Percentiles rank a stretch among this genome's conserved stretches.
Conservation (phyloP, 2,329 filamentous ascomycete genomes). For the Ophiostoma perfectum region DNA sequence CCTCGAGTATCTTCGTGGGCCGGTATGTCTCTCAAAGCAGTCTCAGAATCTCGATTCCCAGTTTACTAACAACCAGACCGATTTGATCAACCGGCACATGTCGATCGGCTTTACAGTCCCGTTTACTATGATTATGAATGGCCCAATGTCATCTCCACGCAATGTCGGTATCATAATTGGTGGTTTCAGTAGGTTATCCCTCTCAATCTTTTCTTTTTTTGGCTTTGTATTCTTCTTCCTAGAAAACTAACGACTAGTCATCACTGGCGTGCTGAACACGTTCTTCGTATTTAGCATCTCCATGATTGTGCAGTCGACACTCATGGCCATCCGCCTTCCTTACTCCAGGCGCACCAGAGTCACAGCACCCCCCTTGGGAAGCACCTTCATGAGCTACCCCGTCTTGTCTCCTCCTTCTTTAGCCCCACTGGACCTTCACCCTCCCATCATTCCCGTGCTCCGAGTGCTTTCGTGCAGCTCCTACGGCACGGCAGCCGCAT, state of each 20-base stretch:
- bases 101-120: slow-evolving; percentile 48
- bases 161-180: slow-evolving; percentile 41
- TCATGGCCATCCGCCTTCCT: slow-evolving; percentile 16
- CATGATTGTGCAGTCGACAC: slow-evolving; percentile 29
- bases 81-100: slow-evolving; percentile 48
- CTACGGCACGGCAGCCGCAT: not conserved
- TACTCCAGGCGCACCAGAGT: not conserved
- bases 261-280: slow-evolving; percentile 34
- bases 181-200: slow-evolving; percentile 39
- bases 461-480: slow-evolving; percentile 10
- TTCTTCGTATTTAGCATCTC: slow-evolving; percentile 31
- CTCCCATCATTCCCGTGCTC: slow-evolving; percentile 5
- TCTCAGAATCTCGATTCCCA: not conserved
- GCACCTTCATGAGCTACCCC: not conserved
- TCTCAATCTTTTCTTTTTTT: too few species aligned
- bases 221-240: not conserved
- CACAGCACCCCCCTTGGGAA: not conserved
- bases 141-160: slow-evolving; percentile 31
- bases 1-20: slow-evolving; percentile 23
- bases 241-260: slow-evolving; percentile 26
- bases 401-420: not conserved
- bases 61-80: slow-evolving; percentile 35
- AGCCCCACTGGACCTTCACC: not conserved
- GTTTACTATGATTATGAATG: slow-evolving; percentile 42
- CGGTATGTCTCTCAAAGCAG: slow-evolving; percentile 17